A percentile compares a stretch with the other conserved stretches of the same genome.
These are phyloP conservation scores for Cercophora scortea DNA, from an alignment of 495 filamentous ascomycete genomes.

Conservation along the genomic window DNA sequence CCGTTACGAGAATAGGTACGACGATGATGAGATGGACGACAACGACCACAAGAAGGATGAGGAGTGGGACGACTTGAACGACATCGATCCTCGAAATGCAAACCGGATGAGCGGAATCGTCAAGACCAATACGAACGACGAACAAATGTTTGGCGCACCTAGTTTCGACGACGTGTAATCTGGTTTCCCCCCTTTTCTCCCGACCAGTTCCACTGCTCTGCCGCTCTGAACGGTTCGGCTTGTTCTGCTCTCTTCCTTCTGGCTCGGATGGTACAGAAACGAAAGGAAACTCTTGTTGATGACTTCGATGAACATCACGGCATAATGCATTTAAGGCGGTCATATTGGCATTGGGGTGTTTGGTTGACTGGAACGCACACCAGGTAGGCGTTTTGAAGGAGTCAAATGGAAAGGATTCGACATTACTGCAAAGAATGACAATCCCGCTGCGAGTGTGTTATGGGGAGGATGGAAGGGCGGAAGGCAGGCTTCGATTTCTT, in stretches of 20 bases:
- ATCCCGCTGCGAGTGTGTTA: background rate
- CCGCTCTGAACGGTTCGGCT: background rate
- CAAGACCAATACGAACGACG: constrained; percentile 53
- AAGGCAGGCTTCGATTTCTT: too few species aligned
- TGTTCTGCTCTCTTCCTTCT: background rate
- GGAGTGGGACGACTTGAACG: constrained; percentile 38
- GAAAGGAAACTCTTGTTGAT: constrained; percentile 16
- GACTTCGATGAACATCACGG: constrained; percentile 14
- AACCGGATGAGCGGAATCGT: constrained; percentile 72
- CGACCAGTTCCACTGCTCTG: background rate
- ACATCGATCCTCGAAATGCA: constrained; percentile 31
- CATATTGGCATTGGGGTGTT: constrained; percentile 16
- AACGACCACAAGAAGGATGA: constrained; percentile 39
- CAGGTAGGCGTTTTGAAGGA: constrained; percentile 16
- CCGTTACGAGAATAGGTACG: constrained; percentile 74
- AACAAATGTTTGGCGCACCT: constrained; percentile 65
- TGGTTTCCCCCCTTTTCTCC: constrained; percentile 4
- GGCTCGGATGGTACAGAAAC: constrained; percentile 2
- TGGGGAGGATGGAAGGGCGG: background rate
- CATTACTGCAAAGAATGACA: constrained; percentile 8
- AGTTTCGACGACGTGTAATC: constrained; percentile 56
- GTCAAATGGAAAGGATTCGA: constrained; percentile 8
- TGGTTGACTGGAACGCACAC: constrained; percentile 11
- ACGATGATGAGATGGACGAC: constrained; percentile 46
- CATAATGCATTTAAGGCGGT: constrained; percentile 25